These are phyloP conservation scores for Daldinia decipiens DNA, from an alignment of 495 filamentous ascomycete genomes.

Conservation along the genomic window DNA sequence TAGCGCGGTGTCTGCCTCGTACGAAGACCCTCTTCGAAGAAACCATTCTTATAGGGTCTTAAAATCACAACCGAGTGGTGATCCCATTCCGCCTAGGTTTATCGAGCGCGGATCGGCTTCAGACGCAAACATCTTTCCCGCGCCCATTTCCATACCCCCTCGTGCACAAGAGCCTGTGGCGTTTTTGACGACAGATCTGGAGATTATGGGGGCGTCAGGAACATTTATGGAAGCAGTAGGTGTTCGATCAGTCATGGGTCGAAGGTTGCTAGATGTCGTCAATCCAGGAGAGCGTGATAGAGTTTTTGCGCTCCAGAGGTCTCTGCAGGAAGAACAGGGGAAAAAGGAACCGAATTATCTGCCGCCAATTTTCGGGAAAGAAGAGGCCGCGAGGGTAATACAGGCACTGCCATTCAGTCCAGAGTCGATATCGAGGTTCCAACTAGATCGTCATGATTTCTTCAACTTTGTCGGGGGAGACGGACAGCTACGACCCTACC, in stretches of 20 bases:
- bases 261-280: conserved; percentile 62
- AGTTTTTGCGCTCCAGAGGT: conserved; percentile 56
- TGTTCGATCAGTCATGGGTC: conserved; percentile 50
- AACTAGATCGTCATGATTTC: conserved; percentile 59
- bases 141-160: conserved; percentile 57
- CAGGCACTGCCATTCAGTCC: conserved; percentile 57
- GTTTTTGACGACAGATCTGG: conserved; percentile 65
- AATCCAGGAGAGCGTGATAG: conserved; percentile 61
- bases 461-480: conserved; percentile 61
- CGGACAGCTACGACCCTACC: conserved; percentile 55
- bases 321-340: conserved; percentile 60
- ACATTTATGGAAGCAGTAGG: conserved; percentile 63
- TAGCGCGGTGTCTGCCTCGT: conserved; percentile 40
- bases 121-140: conserved; percentile 60
- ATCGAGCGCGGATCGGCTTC: conserved; percentile 55
- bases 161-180: conserved; percentile 59
- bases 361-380: conserved; percentile 62
- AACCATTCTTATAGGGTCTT: conserved; percentile 65
- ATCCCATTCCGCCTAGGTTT: conserved; percentile 57
- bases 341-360: conserved; percentile 64
- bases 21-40: conserved; percentile 61
- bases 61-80: conserved; percentile 65
- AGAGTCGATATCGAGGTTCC: conserved; percentile 58
- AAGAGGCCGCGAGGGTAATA: conserved; percentile 60
- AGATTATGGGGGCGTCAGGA: conserved; percentile 63